Percentiles rank a stretch among this genome's conserved stretches.
phyloP scores from a whole-genome alignment of 78 protist genomes.

The Dictyostelium discoideum region DNA sequence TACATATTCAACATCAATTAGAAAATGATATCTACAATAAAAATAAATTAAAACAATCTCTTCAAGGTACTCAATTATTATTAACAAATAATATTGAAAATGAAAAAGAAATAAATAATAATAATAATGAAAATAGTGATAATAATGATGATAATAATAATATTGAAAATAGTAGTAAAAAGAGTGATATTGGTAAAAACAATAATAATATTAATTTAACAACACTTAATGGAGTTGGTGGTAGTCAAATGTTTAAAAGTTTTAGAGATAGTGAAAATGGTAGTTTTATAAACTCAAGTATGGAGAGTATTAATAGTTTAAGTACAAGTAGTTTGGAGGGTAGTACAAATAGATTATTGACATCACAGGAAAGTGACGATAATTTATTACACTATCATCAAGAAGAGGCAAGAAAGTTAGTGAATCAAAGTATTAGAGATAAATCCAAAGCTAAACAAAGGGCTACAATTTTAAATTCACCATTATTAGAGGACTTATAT shows the following conservation, averaged over 20 bases:
- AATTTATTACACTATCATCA: not conserved
- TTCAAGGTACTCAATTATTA: not conserved
- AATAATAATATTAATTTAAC: not conserved
- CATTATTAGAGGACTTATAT: not conserved
- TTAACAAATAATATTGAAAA: not conserved
- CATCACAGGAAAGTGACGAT: not conserved
- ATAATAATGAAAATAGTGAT: not conserved
- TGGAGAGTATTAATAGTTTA: not conserved
- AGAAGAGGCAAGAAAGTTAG: not conserved
- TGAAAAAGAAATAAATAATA: not conserved
- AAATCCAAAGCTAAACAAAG: not conserved
- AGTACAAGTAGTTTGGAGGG: not conserved
- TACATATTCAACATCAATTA: not conserved
- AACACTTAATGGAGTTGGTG: not conserved
- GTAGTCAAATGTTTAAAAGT: not conserved
- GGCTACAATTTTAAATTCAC: not conserved
- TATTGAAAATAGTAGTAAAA: not conserved
- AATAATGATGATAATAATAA: not conserved
- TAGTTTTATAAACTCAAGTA: not conserved
- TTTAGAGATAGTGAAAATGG: not conserved
- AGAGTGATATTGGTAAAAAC: not conserved
- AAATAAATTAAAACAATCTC: not conserved
- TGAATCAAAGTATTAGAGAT: not conserved
- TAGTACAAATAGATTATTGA: not conserved
- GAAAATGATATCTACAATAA: not conserved